These are phyloP conservation scores for Elsinoe perseae DNA, from an alignment of 2,329 filamentous ascomycete genomes.

Conservation along the genomic window DNA sequence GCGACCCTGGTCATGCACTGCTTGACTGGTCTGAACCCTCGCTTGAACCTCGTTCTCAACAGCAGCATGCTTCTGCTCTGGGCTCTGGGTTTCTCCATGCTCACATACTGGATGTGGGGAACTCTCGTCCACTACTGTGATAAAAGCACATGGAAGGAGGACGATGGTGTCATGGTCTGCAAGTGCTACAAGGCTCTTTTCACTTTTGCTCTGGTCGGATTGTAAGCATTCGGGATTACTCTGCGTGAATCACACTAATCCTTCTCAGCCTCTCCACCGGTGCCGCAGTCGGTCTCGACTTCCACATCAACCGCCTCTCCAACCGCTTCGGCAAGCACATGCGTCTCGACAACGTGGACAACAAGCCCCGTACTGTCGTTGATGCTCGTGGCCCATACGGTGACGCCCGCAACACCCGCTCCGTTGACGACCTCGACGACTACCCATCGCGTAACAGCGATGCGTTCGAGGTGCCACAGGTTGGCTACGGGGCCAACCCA, in stretches of 20 bases:
- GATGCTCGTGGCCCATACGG: constrained; percentile 10
- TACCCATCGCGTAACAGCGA: constrained; percentile 23
- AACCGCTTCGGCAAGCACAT: constrained; percentile 43
- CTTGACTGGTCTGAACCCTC: constrained; percentile 45
- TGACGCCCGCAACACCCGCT: constrained; percentile 4
- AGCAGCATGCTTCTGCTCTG: constrained; percentile 43
- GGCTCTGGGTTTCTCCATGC: constrained; percentile 44
- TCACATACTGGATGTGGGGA: constrained; percentile 47
- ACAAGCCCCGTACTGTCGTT: constrained; percentile 21
- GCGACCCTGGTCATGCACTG: constrained; percentile 46
- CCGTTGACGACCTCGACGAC: constrained; percentile 12
- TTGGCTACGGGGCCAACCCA: constrained; percentile 21
- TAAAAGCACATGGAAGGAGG: constrained; percentile 45
- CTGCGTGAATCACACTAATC: background rate
- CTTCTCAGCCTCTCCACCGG: constrained; percentile 37
- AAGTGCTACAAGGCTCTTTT: constrained; percentile 54
- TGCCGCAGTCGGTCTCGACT: constrained; percentile 43
- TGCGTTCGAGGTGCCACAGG: constrained; percentile 28
- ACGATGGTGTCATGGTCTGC: constrained; percentile 49
- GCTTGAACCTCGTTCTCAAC: constrained; percentile 46
- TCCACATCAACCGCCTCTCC: constrained; percentile 40
- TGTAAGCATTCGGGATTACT: constrained; percentile 26
- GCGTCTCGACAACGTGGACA: constrained; percentile 37
- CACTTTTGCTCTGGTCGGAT: constrained; percentile 45
- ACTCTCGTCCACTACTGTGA: constrained; percentile 48